phyloP scores from a whole-genome alignment of 805 yeast species.

The Nakazawaea pomicola region DNA sequence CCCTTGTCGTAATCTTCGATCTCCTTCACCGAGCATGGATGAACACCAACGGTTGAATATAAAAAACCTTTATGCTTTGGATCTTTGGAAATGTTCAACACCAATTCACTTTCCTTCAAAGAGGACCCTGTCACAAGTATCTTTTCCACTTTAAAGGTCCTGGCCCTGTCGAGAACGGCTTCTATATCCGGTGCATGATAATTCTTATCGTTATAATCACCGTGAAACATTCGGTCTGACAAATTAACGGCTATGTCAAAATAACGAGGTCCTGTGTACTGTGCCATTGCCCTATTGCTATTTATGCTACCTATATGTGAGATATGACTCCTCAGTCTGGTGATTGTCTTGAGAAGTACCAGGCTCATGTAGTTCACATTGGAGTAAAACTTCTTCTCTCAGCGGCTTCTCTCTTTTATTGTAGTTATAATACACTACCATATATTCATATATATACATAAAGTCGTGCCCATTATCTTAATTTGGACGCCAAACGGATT shows the following conservation, averaged over 20 bases:
- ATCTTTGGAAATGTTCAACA: slow-evolving; percentile 48
- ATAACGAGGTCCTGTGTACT: slow-evolving; percentile 10
- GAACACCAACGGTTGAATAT: slow-evolving; percentile 85
- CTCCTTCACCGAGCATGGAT: slow-evolving; percentile 81
- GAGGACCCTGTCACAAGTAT: slow-evolving; percentile 84
- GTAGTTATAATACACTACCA: no score
- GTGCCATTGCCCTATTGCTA: neutral
- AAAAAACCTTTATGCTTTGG: slow-evolving; percentile 22
- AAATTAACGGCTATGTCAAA: slow-evolving; percentile 49
- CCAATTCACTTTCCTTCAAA: slow-evolving; percentile 57
- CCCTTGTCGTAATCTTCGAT: slow-evolving; percentile 25
- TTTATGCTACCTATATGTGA: no score
- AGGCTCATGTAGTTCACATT: no score
- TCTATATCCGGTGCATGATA: slow-evolving; percentile 65
- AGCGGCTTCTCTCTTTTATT: no score
- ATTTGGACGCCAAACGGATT: no score
- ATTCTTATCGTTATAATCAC: slow-evolving; percentile 65
- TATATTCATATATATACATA: no score
- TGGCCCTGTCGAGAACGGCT: slow-evolving; percentile 63
- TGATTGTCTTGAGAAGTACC: no score
- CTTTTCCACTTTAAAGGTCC: slow-evolving; percentile 54
- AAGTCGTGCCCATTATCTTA: no score
- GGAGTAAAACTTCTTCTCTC: no score
- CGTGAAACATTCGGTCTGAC: slow-evolving; percentile 85
- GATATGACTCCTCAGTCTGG: neutral